Evolutionary conservation across 495 filamentous ascomycete species (phyloP).

Genomic region (Staphylotrichum tortipilum): DNA sequence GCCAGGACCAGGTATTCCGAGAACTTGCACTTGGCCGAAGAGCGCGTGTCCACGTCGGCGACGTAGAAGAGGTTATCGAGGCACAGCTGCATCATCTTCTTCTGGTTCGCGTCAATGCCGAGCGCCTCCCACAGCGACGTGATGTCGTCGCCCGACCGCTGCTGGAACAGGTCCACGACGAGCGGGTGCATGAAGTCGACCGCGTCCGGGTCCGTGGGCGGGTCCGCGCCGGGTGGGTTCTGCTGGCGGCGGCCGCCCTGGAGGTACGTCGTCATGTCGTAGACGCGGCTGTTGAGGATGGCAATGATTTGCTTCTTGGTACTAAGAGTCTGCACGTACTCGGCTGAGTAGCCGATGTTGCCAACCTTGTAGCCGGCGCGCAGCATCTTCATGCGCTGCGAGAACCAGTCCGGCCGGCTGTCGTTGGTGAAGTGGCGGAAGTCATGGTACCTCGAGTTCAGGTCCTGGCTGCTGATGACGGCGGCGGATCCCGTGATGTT

Average conservation of each 20-base stretch:
- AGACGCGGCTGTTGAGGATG: constrained; percentile 72
- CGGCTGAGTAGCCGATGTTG: constrained; percentile 71
- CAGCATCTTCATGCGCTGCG: constrained; percentile 70
- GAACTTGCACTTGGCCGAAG: constrained; percentile 77
- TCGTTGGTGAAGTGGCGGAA: constrained; percentile 81
- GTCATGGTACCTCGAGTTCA: constrained; percentile 78
- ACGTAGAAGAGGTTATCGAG: constrained; percentile 94
- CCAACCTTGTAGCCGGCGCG: constrained; percentile 77
- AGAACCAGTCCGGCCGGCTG: constrained; percentile 82
- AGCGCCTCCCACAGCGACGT: constrained; percentile 74
- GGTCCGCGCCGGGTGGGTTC: constrained; percentile 41
- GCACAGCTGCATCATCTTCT: constrained; percentile 67
- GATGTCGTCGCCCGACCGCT: constrained; percentile 67
- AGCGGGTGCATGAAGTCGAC: constrained; percentile 73
- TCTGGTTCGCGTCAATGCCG: constrained; percentile 42
- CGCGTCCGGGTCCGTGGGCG: constrained; percentile 43
- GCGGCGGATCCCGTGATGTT: constrained; percentile 63
- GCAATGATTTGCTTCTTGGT: constrained; percentile 57
- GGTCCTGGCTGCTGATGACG: constrained; percentile 57
- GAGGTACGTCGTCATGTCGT: constrained; percentile 84
- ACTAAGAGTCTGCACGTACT: constrained; percentile 67
- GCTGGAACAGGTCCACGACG: constrained; percentile 69
- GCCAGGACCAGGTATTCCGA: constrained; percentile 85
- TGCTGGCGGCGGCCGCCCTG: constrained; percentile 61
- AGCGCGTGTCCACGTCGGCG: constrained; percentile 84